Evolutionary conservation across 192 early-diverging fungal genomes (phyloP).

Genomic region (Linnemannia hyalina): DNA sequence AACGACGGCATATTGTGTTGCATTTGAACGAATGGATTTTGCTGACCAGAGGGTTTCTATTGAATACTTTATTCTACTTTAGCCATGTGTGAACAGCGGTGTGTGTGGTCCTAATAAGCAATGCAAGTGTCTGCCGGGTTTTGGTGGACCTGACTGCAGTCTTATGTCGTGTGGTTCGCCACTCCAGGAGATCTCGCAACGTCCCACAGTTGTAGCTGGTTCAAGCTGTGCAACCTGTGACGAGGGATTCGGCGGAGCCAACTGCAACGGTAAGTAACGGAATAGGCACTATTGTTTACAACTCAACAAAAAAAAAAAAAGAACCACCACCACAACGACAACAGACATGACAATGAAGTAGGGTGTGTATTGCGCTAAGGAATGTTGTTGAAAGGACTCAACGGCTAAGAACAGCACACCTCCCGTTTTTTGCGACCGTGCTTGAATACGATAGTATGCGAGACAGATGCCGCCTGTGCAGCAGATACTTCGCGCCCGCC

Average conservation of each 20-base stretch:
- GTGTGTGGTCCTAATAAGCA: slow-evolving; percentile 1
- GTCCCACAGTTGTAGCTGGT: slow-evolving; percentile 9
- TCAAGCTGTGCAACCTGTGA: slow-evolving; percentile 55
- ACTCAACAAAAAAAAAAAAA: too few relatives aligned
- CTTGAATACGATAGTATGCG: slow-evolving; percentile 34
- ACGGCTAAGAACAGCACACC: neutral
- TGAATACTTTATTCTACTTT: neutral
- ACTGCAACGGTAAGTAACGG: slow-evolving; percentile 62
- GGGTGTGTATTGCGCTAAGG: neutral
- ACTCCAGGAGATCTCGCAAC: slow-evolving; percentile 20
- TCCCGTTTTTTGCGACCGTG: neutral
- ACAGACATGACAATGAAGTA: neutral
- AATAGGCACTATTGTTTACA: neutral
- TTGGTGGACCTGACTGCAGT: slow-evolving; percentile 41
- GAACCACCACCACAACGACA: neutral
- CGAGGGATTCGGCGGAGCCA: slow-evolving; percentile 67
- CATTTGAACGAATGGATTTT: too few relatives aligned
- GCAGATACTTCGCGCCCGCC: slow-evolving; percentile 21
- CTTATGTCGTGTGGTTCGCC: slow-evolving; percentile 41
- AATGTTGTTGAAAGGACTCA: neutral
- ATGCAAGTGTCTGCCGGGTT: slow-evolving; percentile 37
- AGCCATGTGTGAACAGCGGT: slow-evolving; percentile 49
- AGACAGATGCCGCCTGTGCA: slow-evolving; percentile 59
- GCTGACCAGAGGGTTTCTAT: neutral
- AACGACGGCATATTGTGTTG: too few relatives aligned